Conservation (phyloP, 2,329 filamentous ascomycete species). For the Davidsoniella neocaledoniae region DNA sequence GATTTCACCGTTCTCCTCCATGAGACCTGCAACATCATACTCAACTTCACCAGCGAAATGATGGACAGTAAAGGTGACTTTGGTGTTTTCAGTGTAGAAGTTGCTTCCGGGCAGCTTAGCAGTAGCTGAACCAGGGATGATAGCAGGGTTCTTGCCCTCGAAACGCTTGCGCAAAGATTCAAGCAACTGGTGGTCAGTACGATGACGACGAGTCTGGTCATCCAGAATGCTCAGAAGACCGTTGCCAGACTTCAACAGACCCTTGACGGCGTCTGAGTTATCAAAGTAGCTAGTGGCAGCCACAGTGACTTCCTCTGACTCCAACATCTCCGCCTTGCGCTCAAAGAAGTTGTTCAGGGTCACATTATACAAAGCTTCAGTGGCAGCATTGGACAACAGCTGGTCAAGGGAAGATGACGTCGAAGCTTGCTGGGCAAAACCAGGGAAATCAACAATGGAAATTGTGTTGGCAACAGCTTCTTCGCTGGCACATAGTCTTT, state of each 20-base stretch:
- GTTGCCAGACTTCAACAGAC: slow-evolving; percentile 80
- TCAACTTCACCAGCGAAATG: slow-evolving; percentile 96
- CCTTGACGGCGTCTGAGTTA: slow-evolving; percentile 86
- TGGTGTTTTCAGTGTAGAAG: slow-evolving; percentile 66
- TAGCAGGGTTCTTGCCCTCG: slow-evolving; percentile 83
- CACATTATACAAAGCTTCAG: slow-evolving; percentile 82
- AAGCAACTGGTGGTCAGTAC: slow-evolving; percentile 75
- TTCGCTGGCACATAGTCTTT: slow-evolving; percentile 71
- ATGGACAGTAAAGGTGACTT: slow-evolving; percentile 73
- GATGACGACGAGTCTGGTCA: slow-evolving; percentile 81
- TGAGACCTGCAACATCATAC: slow-evolving; percentile 68
- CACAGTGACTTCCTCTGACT: slow-evolving; percentile 83
- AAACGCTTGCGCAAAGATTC: slow-evolving; percentile 88
- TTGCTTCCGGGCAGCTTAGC: slow-evolving; percentile 74
- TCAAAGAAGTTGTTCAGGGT: slow-evolving; percentile 94
- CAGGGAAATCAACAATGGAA: slow-evolving; percentile 90
- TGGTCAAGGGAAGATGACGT: slow-evolving; percentile 82
- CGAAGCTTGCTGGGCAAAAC: slow-evolving; percentile 69
- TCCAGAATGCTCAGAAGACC: slow-evolving; percentile 87
- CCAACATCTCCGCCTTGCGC: slow-evolving; percentile 78
- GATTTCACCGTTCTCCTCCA: slow-evolving; percentile 92
- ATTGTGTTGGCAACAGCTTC: slow-evolving; percentile 85
- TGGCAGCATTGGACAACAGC: slow-evolving; percentile 84
- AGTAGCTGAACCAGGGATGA: slow-evolving; percentile 58
- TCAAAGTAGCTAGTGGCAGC: slow-evolving; percentile 93